Conservation (phyloP, 108 stramenopile species). For the Nitzschia sp. region DNA sequence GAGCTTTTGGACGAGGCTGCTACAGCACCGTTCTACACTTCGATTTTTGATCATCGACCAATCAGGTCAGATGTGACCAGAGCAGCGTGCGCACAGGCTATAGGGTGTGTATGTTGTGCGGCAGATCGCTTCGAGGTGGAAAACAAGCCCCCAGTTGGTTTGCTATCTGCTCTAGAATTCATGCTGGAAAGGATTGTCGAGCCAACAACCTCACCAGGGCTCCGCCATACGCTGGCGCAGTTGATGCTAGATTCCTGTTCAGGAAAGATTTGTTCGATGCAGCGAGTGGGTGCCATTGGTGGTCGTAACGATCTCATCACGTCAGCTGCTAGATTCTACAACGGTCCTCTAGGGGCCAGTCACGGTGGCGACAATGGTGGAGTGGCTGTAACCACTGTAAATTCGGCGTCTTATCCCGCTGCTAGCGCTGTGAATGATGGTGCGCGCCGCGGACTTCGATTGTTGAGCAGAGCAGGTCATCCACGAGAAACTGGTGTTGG, state of each 20-base stretch:
- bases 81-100: slow-evolving; percentile 83
- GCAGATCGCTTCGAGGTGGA: slow-evolving; percentile 63
- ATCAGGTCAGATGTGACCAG: slow-evolving; percentile 64
- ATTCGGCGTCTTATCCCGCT: slow-evolving; percentile 62
- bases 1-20: slow-evolving; percentile 35
- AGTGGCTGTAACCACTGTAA: slow-evolving; percentile 56
- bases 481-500: slow-evolving; percentile 39
- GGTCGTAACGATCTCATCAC: slow-evolving; percentile 59
- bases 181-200: slow-evolving; percentile 67
- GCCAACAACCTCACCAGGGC: slow-evolving; percentile 60
- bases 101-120: slow-evolving; percentile 78
- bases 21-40: slow-evolving; percentile 64
- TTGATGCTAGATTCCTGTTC: slow-evolving; percentile 87
- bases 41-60: slow-evolving; percentile 60
- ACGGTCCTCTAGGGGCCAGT: slow-evolving; percentile 77
- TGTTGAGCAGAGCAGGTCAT: slow-evolving; percentile 64
- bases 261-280: slow-evolving; percentile 82
- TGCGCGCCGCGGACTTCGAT: slow-evolving; percentile 67
- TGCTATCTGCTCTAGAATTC: slow-evolving; percentile 72
- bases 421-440: slow-evolving; percentile 86
- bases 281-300: slow-evolving; percentile 72
- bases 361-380: slow-evolving; percentile 82
- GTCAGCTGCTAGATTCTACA: slow-evolving; percentile 59
- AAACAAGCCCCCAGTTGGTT: slow-evolving; percentile 50
- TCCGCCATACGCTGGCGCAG: slow-evolving; percentile 70